Percentiles rank a stretch among this genome's conserved stretches.
Evolutionary conservation across 2,329 filamentous ascomycete genomes (phyloP).

Genomic region (Aspergillus costaricaensis): DNA sequence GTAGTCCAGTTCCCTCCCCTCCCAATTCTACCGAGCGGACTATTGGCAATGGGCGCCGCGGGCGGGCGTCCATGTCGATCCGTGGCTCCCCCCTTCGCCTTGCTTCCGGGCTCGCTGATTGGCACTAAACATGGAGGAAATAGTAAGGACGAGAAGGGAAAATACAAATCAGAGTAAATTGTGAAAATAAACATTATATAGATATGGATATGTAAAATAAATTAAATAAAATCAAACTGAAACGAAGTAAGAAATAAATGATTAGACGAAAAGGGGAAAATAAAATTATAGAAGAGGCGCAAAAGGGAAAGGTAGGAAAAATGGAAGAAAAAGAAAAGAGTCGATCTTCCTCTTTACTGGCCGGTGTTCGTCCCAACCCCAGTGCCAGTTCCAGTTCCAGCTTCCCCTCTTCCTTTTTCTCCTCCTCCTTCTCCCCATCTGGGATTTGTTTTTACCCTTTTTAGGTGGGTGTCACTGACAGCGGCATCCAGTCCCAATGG

Average conservation of each 20-base stretch:
- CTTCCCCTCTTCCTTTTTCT: slow-evolving; percentile 5
- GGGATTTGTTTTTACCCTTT: slow-evolving; percentile 21
- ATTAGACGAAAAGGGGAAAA: no score
- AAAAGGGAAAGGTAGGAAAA: neutral
- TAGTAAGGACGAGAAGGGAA: neutral
- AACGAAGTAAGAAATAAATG: no score
- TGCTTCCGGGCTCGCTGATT: slow-evolving; percentile 35
- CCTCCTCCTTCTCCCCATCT: slow-evolving; percentile 16
- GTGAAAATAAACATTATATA: neutral
- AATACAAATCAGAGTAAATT: neutral
- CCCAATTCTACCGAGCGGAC: slow-evolving; percentile 34
- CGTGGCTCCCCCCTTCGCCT: slow-evolving; percentile 32
- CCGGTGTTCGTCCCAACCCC: neutral
- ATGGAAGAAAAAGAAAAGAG: slow-evolving; percentile 3
- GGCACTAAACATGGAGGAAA: slow-evolving; percentile 18
- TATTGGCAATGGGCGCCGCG: slow-evolving; percentile 40
- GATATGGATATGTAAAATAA: no score
- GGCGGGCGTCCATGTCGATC: slow-evolving; percentile 40
- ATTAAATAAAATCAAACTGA: no score
- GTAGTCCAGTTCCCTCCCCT: slow-evolving; percentile 13
- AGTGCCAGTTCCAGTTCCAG: neutral
- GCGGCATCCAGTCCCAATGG: slow-evolving; percentile 27
- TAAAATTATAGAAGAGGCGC: no score
- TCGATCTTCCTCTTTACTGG: neutral
- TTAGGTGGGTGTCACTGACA: slow-evolving; percentile 31